Conservation (phyloP, 139 green algal genomes). For the Pleodorina starrii region DNA sequence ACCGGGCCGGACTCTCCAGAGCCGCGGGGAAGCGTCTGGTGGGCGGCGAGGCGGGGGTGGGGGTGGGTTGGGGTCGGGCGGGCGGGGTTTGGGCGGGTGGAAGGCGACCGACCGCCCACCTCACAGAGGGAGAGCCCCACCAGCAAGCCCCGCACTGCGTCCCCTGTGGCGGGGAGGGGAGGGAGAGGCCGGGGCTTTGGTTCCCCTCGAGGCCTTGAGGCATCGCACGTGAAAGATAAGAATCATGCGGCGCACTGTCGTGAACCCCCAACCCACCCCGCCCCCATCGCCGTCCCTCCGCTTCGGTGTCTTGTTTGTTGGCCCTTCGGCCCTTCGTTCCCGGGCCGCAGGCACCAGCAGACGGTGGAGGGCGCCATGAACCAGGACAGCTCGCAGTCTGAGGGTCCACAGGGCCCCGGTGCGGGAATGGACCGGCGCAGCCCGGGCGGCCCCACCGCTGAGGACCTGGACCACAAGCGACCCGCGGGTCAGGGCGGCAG, state of each 20-base stretch:
- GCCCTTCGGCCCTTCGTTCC: neutral
- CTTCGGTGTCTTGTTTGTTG: neutral
- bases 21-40: constrained; percentile 6
- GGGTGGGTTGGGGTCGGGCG: too few relatives aligned
- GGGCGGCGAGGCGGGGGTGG: neutral
- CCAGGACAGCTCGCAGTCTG: neutral
- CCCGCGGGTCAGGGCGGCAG: constrained; percentile 17
- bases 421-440: constrained; percentile 10
- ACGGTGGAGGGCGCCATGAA: constrained; percentile 5
- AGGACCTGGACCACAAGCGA: constrained; percentile 25
- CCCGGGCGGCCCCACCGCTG: neutral
- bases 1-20: neutral
- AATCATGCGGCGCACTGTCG: neutral
- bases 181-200: neutral
- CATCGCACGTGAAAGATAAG: neutral
- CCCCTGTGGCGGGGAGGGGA: neutral
- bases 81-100: too few relatives aligned
- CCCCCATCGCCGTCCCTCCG: neutral
- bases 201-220: neutral
- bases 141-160: neutral
- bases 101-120: too few relatives aligned
- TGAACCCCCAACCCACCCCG: neutral
- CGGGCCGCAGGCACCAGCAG: constrained; percentile 11
- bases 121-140: neutral
- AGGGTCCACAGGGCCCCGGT: neutral